Percentiles rank a stretch among this genome's conserved stretches.
Evolutionary conservation across 2,329 filamentous ascomycete genomes (phyloP).

Genomic region (Lithohypha guttulata): DNA sequence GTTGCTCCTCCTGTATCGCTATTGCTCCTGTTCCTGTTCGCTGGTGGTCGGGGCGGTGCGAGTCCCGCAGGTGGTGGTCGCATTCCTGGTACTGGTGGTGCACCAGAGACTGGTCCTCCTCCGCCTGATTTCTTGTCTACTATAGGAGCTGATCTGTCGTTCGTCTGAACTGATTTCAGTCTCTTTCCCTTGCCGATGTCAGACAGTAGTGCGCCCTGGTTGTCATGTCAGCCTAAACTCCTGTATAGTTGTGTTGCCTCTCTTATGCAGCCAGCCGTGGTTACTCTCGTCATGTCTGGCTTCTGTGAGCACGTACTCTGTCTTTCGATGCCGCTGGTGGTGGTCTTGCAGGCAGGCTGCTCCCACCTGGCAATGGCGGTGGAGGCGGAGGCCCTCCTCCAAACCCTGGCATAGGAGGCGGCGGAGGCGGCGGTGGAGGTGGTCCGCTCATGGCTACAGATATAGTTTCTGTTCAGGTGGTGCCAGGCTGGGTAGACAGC

Average conservation of each 20-base stretch:
- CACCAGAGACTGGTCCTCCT: constrained; percentile 56
- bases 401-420: constrained; percentile 40
- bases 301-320: constrained; percentile 45
- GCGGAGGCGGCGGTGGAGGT: constrained; percentile 49
- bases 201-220: constrained; percentile 69
- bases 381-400: constrained; percentile 50
- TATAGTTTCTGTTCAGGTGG: neutral
- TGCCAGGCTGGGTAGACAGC: neutral
- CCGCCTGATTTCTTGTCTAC: constrained; percentile 48
- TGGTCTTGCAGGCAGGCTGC: constrained; percentile 46
- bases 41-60: constrained; percentile 56
- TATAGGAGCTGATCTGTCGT: constrained; percentile 78
- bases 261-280: no score
- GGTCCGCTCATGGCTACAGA: constrained; percentile 13
- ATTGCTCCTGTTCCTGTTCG: constrained; percentile 66
- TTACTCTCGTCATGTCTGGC: no score
- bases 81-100: constrained; percentile 67
- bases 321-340: constrained; percentile 44
- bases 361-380: constrained; percentile 53
- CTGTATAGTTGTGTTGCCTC: neutral
- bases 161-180: constrained; percentile 78
- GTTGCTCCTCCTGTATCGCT: constrained; percentile 52
- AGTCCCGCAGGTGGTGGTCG: constrained; percentile 53
- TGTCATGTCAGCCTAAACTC: constrained; percentile 12
- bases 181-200: constrained; percentile 75